These are phyloP conservation scores for Myxozyma geophila DNA, from an alignment of 805 yeast genomes.

Conservation along the genomic window DNA sequence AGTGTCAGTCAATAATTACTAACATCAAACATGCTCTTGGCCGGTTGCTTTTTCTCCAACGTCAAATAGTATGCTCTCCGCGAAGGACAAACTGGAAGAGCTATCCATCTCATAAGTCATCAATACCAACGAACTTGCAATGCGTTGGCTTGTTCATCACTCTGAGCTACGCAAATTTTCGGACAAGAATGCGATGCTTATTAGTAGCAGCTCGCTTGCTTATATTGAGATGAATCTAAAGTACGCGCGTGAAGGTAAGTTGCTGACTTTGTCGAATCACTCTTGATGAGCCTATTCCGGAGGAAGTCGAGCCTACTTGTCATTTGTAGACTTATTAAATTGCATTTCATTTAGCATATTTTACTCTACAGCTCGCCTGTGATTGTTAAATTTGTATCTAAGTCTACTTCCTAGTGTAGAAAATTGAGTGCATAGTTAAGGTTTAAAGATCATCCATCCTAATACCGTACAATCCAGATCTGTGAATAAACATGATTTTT, in stretches of 20 bases:
- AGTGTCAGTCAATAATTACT: neutral
- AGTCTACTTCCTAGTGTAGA: too few relatives aligned
- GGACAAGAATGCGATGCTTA: slow-evolving; percentile 36
- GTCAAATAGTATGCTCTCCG: slow-evolving; percentile 10
- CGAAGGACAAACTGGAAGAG: slow-evolving; percentile 3
- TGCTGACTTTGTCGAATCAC: slow-evolving; percentile 34
- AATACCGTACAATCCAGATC: too few relatives aligned
- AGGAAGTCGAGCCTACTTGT: neutral
- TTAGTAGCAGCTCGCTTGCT: slow-evolving; percentile 36
- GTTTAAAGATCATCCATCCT: too few relatives aligned
- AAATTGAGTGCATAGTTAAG: too few relatives aligned
- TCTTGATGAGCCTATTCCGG: slow-evolving; percentile 10
- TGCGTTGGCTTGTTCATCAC: slow-evolving; percentile 39
- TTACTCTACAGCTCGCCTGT: too few relatives aligned
- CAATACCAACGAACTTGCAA: slow-evolving; percentile 12
- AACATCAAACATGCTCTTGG: slow-evolving; percentile 12
- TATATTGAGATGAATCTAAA: slow-evolving; percentile 37
- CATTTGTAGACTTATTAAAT: neutral
- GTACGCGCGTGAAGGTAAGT: slow-evolving; percentile 37
- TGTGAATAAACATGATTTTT: too few relatives aligned
- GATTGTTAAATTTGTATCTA: too few relatives aligned
- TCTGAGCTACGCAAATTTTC: slow-evolving; percentile 36
- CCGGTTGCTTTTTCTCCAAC: slow-evolving; percentile 18
- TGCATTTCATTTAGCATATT: too few relatives aligned
- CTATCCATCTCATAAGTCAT: slow-evolving; percentile 9